phyloP scores from a whole-genome alignment of 805 yeast genomes.

The Nakazawaea siamensis region DNA sequence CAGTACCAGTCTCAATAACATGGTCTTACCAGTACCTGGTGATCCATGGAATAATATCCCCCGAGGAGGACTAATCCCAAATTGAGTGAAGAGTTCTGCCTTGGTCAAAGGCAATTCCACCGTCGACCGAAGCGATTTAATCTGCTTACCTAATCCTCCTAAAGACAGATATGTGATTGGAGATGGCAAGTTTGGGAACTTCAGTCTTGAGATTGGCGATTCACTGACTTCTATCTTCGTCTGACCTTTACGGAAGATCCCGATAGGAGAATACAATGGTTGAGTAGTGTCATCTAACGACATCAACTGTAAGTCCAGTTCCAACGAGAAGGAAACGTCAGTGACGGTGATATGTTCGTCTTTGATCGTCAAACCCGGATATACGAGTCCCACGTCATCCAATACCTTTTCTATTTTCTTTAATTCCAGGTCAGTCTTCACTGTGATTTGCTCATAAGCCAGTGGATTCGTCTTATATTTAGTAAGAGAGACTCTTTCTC shows the following conservation, averaged over 20 bases:
- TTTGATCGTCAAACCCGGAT: constrained; percentile 38
- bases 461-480: constrained; percentile 43
- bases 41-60: constrained; percentile 95
- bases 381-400: constrained; percentile 49
- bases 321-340: constrained; percentile 23
- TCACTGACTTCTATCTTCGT: constrained; percentile 2
- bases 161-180: constrained; percentile 42
- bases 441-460: constrained; percentile 13
- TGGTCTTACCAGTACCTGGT: constrained; percentile 94
- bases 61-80: constrained; percentile 88
- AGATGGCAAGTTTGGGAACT: constrained; percentile 34
- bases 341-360: constrained; percentile 13
- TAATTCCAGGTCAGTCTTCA: constrained; percentile 13
- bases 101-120: constrained; percentile 74
- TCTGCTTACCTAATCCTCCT: constrained; percentile 72
- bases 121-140: constrained; percentile 51
- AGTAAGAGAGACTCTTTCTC: constrained; percentile 29
- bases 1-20: constrained; percentile 79
- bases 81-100: constrained; percentile 69
- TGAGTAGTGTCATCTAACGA: constrained; percentile 20
- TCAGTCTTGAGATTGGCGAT: constrained; percentile 21
- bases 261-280: constrained; percentile 37
- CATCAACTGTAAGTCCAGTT: constrained; percentile 26
- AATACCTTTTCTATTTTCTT: constrained; percentile 32
- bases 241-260: constrained; percentile 30